Percentiles rank a stretch among this genome's conserved stretches.
These are phyloP conservation scores for Scheffersomyces coipomensis DNA, from an alignment of 805 yeast genomes.

Conservation along the genomic window DNA sequence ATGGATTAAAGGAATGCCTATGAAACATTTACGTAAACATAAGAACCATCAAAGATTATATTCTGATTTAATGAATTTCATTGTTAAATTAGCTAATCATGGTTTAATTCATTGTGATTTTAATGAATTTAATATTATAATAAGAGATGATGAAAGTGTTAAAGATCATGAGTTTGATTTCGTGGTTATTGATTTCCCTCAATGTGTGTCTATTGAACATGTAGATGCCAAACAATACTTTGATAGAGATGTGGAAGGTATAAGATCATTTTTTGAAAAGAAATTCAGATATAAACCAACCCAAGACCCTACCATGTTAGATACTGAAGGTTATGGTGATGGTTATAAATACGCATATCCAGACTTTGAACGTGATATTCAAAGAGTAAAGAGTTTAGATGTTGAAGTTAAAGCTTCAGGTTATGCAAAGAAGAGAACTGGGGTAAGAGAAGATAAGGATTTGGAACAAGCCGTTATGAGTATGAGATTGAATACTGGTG, in stretches of 20 bases:
- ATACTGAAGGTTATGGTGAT: constrained; percentile 77
- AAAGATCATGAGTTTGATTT: constrained; percentile 60
- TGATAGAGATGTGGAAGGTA: constrained; percentile 90
- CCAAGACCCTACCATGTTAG: constrained; percentile 68
- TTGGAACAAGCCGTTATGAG: constrained; percentile 73
- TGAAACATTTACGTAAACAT: constrained; percentile 79
- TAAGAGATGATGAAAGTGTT: constrained; percentile 57
- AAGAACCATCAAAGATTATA: constrained; percentile 69
- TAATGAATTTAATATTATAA: constrained; percentile 94
- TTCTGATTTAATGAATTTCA: constrained; percentile 82
- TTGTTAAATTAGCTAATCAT: constrained; percentile 76
- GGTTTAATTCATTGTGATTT: constrained; percentile 97
- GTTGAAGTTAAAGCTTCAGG: constrained; percentile 93
- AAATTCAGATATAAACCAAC: constrained; percentile 73
- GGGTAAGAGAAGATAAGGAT: constrained; percentile 49
- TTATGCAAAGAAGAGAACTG: constrained; percentile 40
- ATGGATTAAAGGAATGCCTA: constrained; percentile 82
- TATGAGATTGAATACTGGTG: constrained; percentile 51
- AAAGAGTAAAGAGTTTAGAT: constrained; percentile 70
- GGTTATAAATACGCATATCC: constrained; percentile 80
- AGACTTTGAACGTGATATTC: constrained; percentile 70
- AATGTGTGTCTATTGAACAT: constrained; percentile 92
- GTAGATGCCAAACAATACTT: constrained; percentile 85
- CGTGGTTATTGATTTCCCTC: constrained; percentile 97
- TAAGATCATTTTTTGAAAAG: constrained; percentile 75